Evolutionary conservation across 495 filamentous ascomycete genomes (phyloP).

Genomic region (Glonium stellatum): DNA sequence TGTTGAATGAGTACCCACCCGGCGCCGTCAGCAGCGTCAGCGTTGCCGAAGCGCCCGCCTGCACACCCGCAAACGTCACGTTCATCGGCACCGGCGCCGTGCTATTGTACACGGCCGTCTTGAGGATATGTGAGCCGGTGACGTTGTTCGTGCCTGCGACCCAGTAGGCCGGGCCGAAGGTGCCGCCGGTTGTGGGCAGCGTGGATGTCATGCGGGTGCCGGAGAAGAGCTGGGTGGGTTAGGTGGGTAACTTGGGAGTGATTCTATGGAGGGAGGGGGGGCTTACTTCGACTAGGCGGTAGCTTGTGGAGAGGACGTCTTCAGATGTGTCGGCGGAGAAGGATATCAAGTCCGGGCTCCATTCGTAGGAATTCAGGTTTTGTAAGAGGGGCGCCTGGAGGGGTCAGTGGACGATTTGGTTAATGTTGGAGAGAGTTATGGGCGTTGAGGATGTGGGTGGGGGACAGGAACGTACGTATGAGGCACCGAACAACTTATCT

Average conservation of each 20-base stretch:
- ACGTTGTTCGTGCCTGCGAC: conserved; percentile 43
- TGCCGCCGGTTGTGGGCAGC: conserved; percentile 41
- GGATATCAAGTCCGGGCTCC: conserved; percentile 34
- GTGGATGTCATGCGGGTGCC: conserved; percentile 49
- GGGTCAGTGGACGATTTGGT: background rate
- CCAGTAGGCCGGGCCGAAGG: conserved; percentile 53
- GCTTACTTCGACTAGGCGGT: conserved; percentile 42
- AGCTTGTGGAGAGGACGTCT: conserved; percentile 36
- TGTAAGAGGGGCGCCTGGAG: conserved; percentile 28
- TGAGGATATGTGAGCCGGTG: conserved; percentile 46
- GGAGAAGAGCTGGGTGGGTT: conserved; percentile 25
- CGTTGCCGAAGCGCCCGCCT: conserved; percentile 40
- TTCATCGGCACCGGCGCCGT: conserved; percentile 45
- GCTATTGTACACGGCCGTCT: conserved; percentile 61
- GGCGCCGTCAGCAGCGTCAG: conserved; percentile 55
- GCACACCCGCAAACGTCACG: conserved; percentile 49
- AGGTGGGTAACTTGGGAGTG: background rate
- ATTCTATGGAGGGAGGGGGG: background rate
- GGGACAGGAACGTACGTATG: conserved; percentile 17
- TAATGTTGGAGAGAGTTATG: background rate
- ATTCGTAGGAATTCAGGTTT: conserved; percentile 35
- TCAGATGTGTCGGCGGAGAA: conserved; percentile 30
- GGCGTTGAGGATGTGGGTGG: background rate
- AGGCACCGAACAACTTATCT: conserved; percentile 41
- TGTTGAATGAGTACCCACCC: conserved; percentile 38